Evolutionary conservation across 75 land plant genomes (phyloP), one percentile per base, ranked within the genome.

Genomic region (Sequoia sempervirens): DNA sequence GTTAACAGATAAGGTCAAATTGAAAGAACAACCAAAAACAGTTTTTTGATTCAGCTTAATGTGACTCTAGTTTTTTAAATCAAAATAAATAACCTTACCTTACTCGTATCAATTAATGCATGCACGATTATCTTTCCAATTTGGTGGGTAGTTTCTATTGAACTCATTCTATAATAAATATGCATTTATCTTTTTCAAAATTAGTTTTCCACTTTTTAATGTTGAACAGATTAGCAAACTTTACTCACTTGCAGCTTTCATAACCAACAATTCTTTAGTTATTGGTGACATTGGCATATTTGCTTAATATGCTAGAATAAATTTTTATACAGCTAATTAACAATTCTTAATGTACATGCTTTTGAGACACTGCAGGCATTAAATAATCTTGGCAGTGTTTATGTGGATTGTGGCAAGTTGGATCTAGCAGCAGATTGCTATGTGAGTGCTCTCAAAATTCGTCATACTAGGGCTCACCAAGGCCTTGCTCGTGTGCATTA

Each of bases 391-490:
- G 99, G 99, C 43, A 96, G 99, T 86, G 98, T 97, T 26, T 96
- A 97, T 87, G 98, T 97, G 64, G 99, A 96, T 76, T 94, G 96
- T 88, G 92, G 89, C 58, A 88, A 97, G 79, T 83, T 93, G 69
- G 96, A 97, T 68, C 76, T 86, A 40, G 99, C 99, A 28, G 95
- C 98, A 52, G 98, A 96, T 86, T 94, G 98, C 76, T 97, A 97
- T 87, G 91, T 91, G 10, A 97, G 88, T 87, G 99, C 99, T 70
- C 97, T 97, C 20, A 96, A 97, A 79, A 97, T 97, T 53, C 90
- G 95, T 47, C 99, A 97, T 34, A 97, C 99, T 6, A 86, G 99
- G 76, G 99, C 99, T 36, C 99, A 97, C 85, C 99, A 97, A 85
- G 99, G 99, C 45, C 94, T 97, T 83, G 99, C 99, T 82, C 92